Conservation (phyloP, 441 rosid species). For the Erodium chrysanthum region DNA sequence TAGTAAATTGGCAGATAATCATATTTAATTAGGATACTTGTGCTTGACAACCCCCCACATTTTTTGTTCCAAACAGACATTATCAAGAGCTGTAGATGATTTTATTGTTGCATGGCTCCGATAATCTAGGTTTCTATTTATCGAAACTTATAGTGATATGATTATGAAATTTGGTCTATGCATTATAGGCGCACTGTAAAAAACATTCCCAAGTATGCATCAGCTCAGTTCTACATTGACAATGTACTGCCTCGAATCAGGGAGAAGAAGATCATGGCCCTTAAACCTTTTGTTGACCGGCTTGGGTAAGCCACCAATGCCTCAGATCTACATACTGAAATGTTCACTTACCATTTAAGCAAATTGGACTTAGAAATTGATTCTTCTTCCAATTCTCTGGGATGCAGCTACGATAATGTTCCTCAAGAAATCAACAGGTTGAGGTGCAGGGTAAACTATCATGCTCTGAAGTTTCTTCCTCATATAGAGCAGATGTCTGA, state of each 20-base stretch:
- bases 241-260: conserved; percentile 90
- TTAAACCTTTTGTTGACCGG: conserved; percentile 96
- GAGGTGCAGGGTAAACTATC: conserved; percentile 96
- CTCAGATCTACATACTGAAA: conserved; percentile 10
- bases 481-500: conserved; percentile 86
- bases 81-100: not conserved
- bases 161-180: conserved; percentile 11
- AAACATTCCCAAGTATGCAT: conserved; percentile 96
- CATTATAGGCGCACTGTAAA: conserved; percentile 79
- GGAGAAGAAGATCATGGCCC: conserved; percentile 96
- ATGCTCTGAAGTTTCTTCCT: conserved; percentile 92
- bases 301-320: conserved; percentile 57
- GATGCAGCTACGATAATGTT: conserved; percentile 82
- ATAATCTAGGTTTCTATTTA: conserved; percentile 1
- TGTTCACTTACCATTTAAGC: conserved; percentile 13
- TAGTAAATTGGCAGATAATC: no score
- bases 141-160: conserved; percentile 9
- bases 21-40: no score
- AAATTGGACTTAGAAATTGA: conserved; percentile 6
- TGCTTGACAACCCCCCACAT: no score
- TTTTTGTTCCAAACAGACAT: conserved; percentile 16
- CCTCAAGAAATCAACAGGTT: conserved; percentile 92
- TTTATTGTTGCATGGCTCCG: not conserved
- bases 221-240: conserved; percentile 89
- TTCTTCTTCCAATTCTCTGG: conserved; percentile 15